A percentile compares a stretch with the other conserved stretches of the same genome.
phyloP scores from a whole-genome alignment of 768 basidiomycete species.

The Hygrocybe coccinea region DNA sequence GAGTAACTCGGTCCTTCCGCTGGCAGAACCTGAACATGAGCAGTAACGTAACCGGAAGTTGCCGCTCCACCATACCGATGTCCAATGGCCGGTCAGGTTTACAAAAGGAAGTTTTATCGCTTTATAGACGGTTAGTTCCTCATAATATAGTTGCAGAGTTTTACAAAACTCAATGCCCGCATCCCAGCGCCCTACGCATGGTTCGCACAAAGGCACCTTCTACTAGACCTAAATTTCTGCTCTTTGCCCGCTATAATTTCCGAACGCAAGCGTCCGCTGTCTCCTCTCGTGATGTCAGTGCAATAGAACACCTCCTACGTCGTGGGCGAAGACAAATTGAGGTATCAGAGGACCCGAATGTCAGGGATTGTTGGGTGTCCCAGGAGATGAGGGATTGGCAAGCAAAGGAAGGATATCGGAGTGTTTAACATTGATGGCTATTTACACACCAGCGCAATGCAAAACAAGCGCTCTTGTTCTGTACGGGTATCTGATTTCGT shows the following conservation, averaged over 20 bases:
- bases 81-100: conserved; percentile 37
- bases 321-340: conserved; percentile 64
- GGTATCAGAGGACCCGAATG: conserved; percentile 58
- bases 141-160: not conserved
- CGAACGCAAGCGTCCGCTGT: conserved; percentile 55
- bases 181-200: conserved; percentile 67
- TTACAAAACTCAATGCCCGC: not conserved
- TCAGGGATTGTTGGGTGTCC: conserved; percentile 74
- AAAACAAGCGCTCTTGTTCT: not conserved
- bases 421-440: conserved; percentile 11
- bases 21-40: not conserved
- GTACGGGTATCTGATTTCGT: not conserved
- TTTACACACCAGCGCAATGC: conserved; percentile 12
- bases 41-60: not conserved
- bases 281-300: conserved; percentile 60
- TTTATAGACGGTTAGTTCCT: conserved; percentile 39
- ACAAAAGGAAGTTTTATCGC: conserved; percentile 48
- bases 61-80: conserved; percentile 15
- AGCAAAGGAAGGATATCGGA: conserved; percentile 13
- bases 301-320: conserved; percentile 73
- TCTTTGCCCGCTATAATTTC: conserved; percentile 68
- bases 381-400: conserved; percentile 68
- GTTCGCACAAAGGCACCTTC: conserved; percentile 58
- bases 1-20: not conserved
- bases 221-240: conserved; percentile 59